phyloP scores from a whole-genome alignment of 2,329 filamentous ascomycete species.

The Fusarium nanum region DNA sequence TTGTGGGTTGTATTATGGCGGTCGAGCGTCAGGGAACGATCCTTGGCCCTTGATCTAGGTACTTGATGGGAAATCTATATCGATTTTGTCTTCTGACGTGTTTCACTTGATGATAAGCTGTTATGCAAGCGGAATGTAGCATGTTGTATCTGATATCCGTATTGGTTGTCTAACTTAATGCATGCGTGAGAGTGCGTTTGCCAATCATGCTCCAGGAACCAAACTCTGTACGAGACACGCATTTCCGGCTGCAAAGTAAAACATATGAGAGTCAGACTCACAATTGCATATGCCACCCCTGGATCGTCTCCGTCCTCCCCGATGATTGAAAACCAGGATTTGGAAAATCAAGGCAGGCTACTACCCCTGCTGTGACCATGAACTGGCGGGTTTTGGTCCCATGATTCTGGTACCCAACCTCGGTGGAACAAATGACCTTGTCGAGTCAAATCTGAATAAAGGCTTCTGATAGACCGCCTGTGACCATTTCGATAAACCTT shows the following conservation, averaged over 20 bases:
- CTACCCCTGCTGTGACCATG: conserved; percentile 26
- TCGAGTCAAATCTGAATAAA: background rate
- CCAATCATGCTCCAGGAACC: background rate
- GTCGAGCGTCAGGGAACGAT: conserved; percentile 10
- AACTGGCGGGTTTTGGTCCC: conserved; percentile 5
- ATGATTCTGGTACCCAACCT: background rate
- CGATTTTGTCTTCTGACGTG: conserved; percentile 8
- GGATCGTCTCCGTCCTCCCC: conserved; percentile 16
- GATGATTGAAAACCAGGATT: conserved; percentile 8
- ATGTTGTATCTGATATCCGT: background rate
- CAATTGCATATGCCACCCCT: conserved; percentile 12
- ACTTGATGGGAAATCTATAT: conserved; percentile 13
- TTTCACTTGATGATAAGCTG: background rate
- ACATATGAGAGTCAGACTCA: background rate
- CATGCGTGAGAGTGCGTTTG: background rate
- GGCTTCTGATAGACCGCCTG: background rate
- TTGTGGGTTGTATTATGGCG: conserved; percentile 11
- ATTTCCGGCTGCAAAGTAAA: background rate
- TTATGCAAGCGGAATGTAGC: conserved; percentile 10
- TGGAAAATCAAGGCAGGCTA: conserved; percentile 14
- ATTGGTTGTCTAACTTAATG: background rate
- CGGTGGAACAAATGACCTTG: conserved; percentile 14
- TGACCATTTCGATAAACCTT: background rate
- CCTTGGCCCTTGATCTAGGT: background rate
- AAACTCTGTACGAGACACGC: background rate